Percentiles rank a stretch among this genome's conserved stretches.
These are phyloP conservation scores for Globisporangium canariense DNA, from an alignment of 352 stramenopile genomes.

Conservation along the genomic window DNA sequence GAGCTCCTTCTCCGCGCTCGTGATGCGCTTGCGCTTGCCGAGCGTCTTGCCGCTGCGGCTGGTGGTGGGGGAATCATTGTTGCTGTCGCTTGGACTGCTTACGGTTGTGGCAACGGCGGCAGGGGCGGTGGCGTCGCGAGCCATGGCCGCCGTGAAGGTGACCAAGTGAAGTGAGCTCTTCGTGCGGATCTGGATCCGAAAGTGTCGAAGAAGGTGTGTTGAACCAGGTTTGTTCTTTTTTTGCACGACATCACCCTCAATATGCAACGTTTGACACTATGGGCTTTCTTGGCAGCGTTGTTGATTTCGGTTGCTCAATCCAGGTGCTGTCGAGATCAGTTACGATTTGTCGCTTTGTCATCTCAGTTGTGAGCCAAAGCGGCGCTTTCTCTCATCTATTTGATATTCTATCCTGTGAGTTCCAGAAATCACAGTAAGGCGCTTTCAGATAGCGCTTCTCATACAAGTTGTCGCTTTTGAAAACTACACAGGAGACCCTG, in stretches of 20 bases:
- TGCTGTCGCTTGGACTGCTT: too few species aligned
- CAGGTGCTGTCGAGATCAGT: too few species aligned
- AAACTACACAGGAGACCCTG: too few species aligned
- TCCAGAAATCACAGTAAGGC: too few species aligned
- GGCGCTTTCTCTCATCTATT: neutral
- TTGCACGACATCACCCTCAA: too few species aligned
- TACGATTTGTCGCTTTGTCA: neutral
- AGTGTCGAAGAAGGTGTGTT: neutral
- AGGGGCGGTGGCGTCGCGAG: neutral
- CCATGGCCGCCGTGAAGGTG: neutral
- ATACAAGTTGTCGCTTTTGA: too few species aligned
- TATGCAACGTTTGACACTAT: too few species aligned
- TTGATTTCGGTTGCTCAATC: too few species aligned
- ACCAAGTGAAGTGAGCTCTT: neutral
- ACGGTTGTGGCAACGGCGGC: too few species aligned
- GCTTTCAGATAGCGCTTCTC: too few species aligned
- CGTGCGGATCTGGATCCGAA: neutral
- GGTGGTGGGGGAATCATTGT: neutral
- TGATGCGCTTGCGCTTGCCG: slow-evolving; percentile 4
- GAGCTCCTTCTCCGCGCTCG: slow-evolving; percentile 1
- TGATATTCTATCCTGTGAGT: too few species aligned
- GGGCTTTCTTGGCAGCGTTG: too few species aligned
- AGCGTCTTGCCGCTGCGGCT: neutral
- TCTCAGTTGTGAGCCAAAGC: neutral
- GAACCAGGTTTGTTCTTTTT: neutral